Base-by-base conservation (phyloP, 148 eudicot species). In the Vaccinium corymbosum region DNA sequence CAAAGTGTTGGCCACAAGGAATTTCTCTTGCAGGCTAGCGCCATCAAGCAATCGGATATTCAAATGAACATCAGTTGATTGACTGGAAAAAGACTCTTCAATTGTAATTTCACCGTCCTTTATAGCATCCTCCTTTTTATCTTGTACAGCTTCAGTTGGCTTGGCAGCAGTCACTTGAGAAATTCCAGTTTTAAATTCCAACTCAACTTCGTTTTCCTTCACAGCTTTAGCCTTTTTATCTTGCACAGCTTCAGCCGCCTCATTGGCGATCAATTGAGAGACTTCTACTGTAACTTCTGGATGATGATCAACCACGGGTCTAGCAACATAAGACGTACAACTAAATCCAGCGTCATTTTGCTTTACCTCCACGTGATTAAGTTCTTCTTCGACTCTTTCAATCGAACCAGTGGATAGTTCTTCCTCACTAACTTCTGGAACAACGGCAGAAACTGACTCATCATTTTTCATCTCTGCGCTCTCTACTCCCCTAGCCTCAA, bases 31-130 rank as follows among this genome's bases (percentile, higher is more conserved):
- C 81, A 92, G 79, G 85, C 83, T 91, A 75, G 89, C 64, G 83
- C 92, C 92, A 84, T 90, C 90, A 79, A 90, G 92, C 73, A 92
- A 73, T 46, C 91, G 88, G 82, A 92, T 86, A 85, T 90, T 92
- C 70, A 92, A 76, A 77, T 82, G 86, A 80, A 92, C 88, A 82
- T 90, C 89, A 81, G 85, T 84, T 81, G 92, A 85, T 83, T 83
- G 81, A 50, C 42, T 79, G 1, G 85, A 53, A 57, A 51, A 42
- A 50, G 82, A 51, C 61, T 87, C 87, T 38, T 79, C 71, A 78
- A 61, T 68, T 32, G 83, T 86, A 53, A 56, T 83, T 16, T 84
- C 85, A 66, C 80, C 74, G 14, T 82, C 87, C 79, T 55, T 83
- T 8, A 14, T 71, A 84, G 20, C 46, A 78, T 86, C 82, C 76